phyloP scores from a whole-genome alignment of 2,329 filamentous ascomycete species.

The Alternaria burnsii region DNA sequence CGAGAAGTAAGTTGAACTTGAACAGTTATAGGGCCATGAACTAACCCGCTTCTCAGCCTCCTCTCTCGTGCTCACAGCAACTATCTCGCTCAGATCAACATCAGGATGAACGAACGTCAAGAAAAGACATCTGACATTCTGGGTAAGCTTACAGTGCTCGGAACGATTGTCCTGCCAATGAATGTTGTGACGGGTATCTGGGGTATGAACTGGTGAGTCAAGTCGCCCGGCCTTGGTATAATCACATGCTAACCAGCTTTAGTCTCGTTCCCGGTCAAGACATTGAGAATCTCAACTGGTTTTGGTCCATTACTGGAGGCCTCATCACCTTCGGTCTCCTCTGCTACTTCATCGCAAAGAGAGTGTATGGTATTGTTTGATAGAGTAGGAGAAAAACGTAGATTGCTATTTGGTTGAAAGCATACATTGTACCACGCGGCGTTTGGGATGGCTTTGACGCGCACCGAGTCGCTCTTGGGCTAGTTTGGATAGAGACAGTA shows the following conservation, averaged over 20 bases:
- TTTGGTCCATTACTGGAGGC: slow-evolving; percentile 71
- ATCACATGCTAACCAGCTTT: slow-evolving; percentile 11
- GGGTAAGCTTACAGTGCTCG: slow-evolving; percentile 91
- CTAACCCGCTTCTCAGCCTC: slow-evolving; percentile 65
- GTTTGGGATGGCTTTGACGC: slow-evolving; percentile 1
- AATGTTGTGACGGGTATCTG: slow-evolving; percentile 98
- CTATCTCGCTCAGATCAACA: slow-evolving; percentile 99
- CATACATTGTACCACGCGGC: slow-evolving; percentile 7
- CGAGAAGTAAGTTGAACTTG: slow-evolving; percentile 74
- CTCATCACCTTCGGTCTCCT: slow-evolving; percentile 79
- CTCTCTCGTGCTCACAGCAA: slow-evolving; percentile 91
- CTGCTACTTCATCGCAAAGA: slow-evolving; percentile 84
- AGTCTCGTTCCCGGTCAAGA: slow-evolving; percentile 89
- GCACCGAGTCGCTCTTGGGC: background rate
- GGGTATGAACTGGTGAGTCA: slow-evolving; percentile 80
- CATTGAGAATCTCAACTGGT: slow-evolving; percentile 69
- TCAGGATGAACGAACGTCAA: slow-evolving; percentile 97
- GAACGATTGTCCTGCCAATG: slow-evolving; percentile 97
- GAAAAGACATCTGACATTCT: slow-evolving; percentile 96
- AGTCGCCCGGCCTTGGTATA: background rate
- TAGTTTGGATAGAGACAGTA: slow-evolving; percentile 2
- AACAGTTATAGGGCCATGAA: background rate
- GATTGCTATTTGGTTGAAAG: background rate
- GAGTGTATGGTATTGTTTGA: slow-evolving; percentile 57
- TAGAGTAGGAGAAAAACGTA: background rate